Conservation (phyloP, 2,329 filamentous ascomycete species). For the Hypomyces rosellus region DNA sequence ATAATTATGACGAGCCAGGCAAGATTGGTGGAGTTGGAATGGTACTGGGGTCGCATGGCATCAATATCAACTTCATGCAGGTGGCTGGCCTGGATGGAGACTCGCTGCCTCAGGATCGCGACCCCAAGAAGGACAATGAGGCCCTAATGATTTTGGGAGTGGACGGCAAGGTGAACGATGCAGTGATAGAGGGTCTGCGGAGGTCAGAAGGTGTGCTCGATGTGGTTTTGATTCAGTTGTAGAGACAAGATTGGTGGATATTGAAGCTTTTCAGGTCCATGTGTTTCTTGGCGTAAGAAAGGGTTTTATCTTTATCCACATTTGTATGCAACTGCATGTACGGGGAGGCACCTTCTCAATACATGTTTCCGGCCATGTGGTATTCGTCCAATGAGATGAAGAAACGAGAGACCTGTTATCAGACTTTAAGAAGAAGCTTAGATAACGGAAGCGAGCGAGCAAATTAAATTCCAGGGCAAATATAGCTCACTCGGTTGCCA, state of each 20-base stretch:
- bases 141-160: conserved; percentile 79
- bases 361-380: too few relatives aligned
- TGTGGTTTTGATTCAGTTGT: conserved; percentile 47
- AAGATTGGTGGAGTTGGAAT: conserved; percentile 77
- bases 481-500: too few relatives aligned
- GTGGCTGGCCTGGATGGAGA: conserved; percentile 49
- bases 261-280: too few relatives aligned
- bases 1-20: conserved; percentile 75
- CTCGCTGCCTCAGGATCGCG: conserved; percentile 1
- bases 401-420: too few relatives aligned
- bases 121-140: conserved; percentile 45
- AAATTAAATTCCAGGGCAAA: too few relatives aligned
- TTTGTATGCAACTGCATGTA: too few relatives aligned
- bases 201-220: conserved; percentile 48
- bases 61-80: conserved; percentile 79
- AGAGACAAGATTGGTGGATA: conserved; percentile 2
- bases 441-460: too few relatives aligned
- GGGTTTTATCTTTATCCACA: too few relatives aligned
- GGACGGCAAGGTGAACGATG: conserved; percentile 55
- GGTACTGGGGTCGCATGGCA: conserved; percentile 59
- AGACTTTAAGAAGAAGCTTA: too few relatives aligned
- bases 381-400: too few relatives aligned
- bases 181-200: conserved; percentile 44
- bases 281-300: too few relatives aligned
- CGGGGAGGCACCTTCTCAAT: too few relatives aligned